Conservation (phyloP, 2,329 filamentous ascomycete genomes). For the Colletotrichum orchidophilum region DNA sequence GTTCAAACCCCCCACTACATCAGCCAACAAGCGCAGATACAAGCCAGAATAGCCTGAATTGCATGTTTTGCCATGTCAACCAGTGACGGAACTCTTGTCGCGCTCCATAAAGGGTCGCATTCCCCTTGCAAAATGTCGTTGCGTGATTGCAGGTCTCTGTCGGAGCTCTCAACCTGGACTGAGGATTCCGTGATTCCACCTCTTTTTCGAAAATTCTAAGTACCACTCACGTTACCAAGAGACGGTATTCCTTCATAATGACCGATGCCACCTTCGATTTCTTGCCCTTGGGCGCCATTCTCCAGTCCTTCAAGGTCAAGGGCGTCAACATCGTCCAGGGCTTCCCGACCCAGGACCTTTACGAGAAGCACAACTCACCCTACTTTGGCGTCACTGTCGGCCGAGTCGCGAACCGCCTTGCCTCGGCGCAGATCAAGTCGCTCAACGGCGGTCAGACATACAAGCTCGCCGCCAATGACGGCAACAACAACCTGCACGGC, state of each 20-base stretch:
- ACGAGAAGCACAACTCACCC: constrained; percentile 77
- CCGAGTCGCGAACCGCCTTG: constrained; percentile 83
- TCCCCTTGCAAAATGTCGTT: background rate
- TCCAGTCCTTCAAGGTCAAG: constrained; percentile 82
- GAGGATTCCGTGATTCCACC: background rate
- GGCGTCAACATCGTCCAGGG: constrained; percentile 88
- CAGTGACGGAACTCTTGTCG: background rate
- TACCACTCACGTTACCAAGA: background rate
- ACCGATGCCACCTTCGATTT: constrained; percentile 67
- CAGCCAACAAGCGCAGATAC: constrained; percentile 23
- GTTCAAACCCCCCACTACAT: constrained; percentile 12
- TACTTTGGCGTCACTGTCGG: constrained; percentile 97
- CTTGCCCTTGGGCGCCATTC: constrained; percentile 79
- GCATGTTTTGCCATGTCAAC: constrained; percentile 4
- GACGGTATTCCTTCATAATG: constrained; percentile 43
- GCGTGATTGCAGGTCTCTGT: background rate
- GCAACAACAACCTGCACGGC: constrained; percentile 79
- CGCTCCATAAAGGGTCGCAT: background rate
- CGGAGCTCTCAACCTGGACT: background rate
- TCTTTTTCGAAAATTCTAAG: background rate
- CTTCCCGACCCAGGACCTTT: constrained; percentile 80
- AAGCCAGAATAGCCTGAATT: constrained; percentile 33
- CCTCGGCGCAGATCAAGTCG: constrained; percentile 72
- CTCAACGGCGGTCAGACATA: constrained; percentile 77
- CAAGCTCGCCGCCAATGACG: constrained; percentile 78